Percentiles rank a stretch among this genome's conserved stretches.
Conservation (phyloP, 805 yeast genomes). For the Cephaloascus fragrans region DNA sequence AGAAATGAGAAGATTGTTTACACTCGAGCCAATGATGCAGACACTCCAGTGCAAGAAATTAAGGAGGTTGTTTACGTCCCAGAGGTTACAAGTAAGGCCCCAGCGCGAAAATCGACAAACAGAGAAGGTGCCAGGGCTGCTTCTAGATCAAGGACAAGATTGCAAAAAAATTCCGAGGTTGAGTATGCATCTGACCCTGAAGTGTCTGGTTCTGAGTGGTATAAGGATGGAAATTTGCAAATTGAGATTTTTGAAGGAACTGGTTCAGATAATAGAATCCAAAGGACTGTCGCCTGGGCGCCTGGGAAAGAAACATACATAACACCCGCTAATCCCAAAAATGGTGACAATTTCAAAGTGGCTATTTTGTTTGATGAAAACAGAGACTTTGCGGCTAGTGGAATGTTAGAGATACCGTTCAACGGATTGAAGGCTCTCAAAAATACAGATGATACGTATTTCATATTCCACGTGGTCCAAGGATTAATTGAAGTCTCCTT, state of each 20-base stretch:
- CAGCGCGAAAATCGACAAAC: slow-evolving; percentile 10
- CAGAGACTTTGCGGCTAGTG: slow-evolving; percentile 60
- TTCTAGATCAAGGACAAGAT: slow-evolving; percentile 9
- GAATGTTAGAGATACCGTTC: slow-evolving; percentile 56
- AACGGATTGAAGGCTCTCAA: slow-evolving; percentile 52
- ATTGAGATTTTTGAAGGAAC: slow-evolving; percentile 43
- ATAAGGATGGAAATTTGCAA: slow-evolving; percentile 25
- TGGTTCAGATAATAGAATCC: slow-evolving; percentile 31
- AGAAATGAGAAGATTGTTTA: slow-evolving; percentile 70
- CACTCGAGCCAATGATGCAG: slow-evolving; percentile 29
- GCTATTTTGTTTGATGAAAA: slow-evolving; percentile 58
- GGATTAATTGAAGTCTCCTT: slow-evolving; percentile 66
- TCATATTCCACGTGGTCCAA: slow-evolving; percentile 63
- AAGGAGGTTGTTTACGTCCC: slow-evolving; percentile 47
- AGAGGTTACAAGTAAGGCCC: slow-evolving; percentile 10
- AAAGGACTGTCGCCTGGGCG: slow-evolving; percentile 54
- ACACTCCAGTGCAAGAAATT: slow-evolving; percentile 44
- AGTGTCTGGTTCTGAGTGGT: slow-evolving; percentile 43
- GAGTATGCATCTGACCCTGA: slow-evolving; percentile 24
- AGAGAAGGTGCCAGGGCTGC: slow-evolving; percentile 5
- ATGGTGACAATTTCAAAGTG: slow-evolving; percentile 47
- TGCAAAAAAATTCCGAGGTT: slow-evolving; percentile 6
- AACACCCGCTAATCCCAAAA: slow-evolving; percentile 19
- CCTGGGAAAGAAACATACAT: slow-evolving; percentile 43
- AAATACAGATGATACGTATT: slow-evolving; percentile 55